Evolutionary conservation across 2,329 filamentous ascomycete genomes (phyloP).

Genomic region (Eutypa lata): DNA sequence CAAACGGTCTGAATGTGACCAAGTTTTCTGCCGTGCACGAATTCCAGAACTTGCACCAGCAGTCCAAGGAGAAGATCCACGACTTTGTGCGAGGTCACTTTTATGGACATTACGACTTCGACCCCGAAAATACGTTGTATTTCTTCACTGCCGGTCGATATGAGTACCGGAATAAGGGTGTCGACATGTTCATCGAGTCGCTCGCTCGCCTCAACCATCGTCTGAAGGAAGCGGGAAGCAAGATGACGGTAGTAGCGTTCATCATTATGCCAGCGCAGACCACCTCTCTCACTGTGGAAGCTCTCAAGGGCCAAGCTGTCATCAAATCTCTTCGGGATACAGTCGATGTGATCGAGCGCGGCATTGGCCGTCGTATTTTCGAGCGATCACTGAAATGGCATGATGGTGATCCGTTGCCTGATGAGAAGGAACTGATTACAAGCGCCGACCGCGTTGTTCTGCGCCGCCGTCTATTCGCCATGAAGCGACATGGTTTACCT

Average conservation of each 20-base stretch:
- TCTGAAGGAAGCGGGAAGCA: slow-evolving; percentile 79
- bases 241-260: slow-evolving; percentile 93
- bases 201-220: slow-evolving; percentile 91
- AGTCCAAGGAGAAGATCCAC: slow-evolving; percentile 95
- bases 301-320: slow-evolving; percentile 92
- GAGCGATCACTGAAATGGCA: slow-evolving; percentile 94
- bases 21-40: slow-evolving; percentile 98
- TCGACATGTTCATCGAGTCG: slow-evolving; percentile 99
- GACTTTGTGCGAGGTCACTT: slow-evolving; percentile 98
- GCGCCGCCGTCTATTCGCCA: slow-evolving; percentile 86
- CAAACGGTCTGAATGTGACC: slow-evolving; percentile 96
- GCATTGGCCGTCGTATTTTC: slow-evolving; percentile 90
- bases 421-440: slow-evolving; percentile 94
- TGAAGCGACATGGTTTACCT: slow-evolving; percentile 87
- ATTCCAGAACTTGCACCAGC: slow-evolving; percentile 96
- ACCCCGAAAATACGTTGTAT: slow-evolving; percentile 94
- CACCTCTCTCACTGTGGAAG: slow-evolving; percentile 89
- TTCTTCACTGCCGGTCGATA: slow-evolving; percentile 97
- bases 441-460: slow-evolving; percentile 89
- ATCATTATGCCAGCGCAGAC: slow-evolving; percentile 99
- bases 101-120: slow-evolving; percentile 97
- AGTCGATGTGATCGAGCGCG: slow-evolving; percentile 85
- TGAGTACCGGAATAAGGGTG: slow-evolving; percentile 97
- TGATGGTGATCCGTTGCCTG: slow-evolving; percentile 87
- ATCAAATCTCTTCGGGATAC: slow-evolving; percentile 96